Evolutionary conservation across 2,329 filamentous ascomycete genomes (phyloP).

Genomic region (Pseudogymnoascus sp.): DNA sequence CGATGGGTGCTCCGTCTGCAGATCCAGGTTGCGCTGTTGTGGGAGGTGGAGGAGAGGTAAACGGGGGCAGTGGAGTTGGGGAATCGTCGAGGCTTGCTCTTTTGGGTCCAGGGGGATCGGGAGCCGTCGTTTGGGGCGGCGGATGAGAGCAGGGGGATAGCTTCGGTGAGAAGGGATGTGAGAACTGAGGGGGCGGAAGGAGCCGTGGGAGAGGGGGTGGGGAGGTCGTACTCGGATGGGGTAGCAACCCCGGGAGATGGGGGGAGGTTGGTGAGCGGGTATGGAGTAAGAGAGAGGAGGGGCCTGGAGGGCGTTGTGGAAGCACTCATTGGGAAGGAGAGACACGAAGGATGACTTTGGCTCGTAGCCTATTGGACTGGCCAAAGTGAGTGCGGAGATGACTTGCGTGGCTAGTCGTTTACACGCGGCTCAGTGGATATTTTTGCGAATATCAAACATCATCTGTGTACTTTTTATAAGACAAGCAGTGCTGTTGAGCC

Average conservation of each 20-base stretch:
- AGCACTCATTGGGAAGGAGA: background rate
- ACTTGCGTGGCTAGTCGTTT: background rate
- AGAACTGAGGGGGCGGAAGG: constrained; percentile 41
- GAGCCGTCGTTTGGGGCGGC: constrained; percentile 37
- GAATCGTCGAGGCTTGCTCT: constrained; percentile 39
- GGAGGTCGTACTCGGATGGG: background rate
- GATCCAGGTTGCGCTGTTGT: constrained; percentile 53
- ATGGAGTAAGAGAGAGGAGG: background rate
- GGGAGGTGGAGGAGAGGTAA: constrained; percentile 43
- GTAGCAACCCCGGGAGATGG: background rate
- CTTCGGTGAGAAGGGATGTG: constrained; percentile 46
- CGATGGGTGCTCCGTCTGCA: constrained; percentile 54
- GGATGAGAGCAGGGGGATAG: constrained; percentile 48
- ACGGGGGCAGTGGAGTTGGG: constrained; percentile 43
- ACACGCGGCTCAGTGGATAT: background rate
- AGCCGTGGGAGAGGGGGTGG: constrained; percentile 9
- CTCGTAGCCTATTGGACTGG: background rate
- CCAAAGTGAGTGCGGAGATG: background rate
- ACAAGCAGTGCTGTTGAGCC: background rate
- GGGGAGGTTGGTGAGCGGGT: background rate
- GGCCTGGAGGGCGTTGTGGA: background rate
- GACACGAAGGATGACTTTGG: background rate
- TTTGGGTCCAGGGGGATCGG: constrained; percentile 40
- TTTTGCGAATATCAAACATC: background rate
- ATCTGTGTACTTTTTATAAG: background rate